Evolutionary conservation across 305 asterid species (phyloP).

Genomic region (Fraxinus velutina): DNA sequence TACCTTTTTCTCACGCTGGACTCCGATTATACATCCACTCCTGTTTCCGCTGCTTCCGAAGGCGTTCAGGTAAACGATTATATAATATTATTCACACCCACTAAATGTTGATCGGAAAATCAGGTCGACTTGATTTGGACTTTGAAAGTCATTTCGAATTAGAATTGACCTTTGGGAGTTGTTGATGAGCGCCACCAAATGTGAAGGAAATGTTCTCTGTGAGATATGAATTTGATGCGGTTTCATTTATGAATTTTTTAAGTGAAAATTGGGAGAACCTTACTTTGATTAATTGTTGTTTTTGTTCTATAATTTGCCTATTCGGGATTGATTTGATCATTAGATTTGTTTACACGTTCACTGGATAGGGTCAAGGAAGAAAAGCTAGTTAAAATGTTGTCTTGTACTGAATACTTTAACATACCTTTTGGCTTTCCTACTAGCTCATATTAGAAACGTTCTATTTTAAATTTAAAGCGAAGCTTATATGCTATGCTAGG

Average conservation of each 20-base stretch:
- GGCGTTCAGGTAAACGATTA: slow-evolving; percentile 75
- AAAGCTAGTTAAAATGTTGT: background rate
- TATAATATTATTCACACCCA: background rate
- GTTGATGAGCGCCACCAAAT: background rate
- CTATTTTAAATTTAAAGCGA: background rate
- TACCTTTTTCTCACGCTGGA: slow-evolving; percentile 55
- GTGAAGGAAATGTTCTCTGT: background rate
- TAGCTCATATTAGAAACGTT: background rate
- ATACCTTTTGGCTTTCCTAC: background rate
- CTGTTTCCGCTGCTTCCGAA: slow-evolving; percentile 86
- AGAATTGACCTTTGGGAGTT: background rate
- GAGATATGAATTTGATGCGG: background rate
- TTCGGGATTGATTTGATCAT: background rate
- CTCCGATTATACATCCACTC: slow-evolving; percentile 47
- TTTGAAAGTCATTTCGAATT: background rate
- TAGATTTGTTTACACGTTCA: background rate
- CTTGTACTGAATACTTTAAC: background rate
- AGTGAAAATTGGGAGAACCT: background rate
- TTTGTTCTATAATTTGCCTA: background rate
- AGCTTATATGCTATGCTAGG: background rate
- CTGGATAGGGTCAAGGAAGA: background rate
- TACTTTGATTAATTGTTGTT: background rate
- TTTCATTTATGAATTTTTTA: background rate
- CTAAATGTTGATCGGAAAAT: background rate
- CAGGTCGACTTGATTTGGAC: slow-evolving; percentile 4